Evolutionary conservation across 768 basidiomycete genomes (phyloP).

Genomic region (Phylloporus arenicola): DNA sequence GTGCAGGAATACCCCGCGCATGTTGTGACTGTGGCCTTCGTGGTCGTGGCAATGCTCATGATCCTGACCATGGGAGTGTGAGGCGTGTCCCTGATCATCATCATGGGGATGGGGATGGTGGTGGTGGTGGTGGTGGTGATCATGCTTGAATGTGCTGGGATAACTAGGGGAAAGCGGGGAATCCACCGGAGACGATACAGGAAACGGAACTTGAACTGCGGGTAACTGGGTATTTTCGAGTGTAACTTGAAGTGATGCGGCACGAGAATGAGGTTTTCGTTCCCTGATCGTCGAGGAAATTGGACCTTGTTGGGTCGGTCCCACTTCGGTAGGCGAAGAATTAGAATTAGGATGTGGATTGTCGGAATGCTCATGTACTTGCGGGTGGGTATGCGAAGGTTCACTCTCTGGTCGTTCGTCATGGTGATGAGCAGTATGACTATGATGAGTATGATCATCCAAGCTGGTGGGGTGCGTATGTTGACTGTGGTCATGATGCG

Average conservation of each 20-base stretch:
- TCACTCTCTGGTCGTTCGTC: slow-evolving; percentile 22
- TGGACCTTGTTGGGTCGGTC: slow-evolving; percentile 4
- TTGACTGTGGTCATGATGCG: slow-evolving; percentile 18
- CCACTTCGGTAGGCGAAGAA: slow-evolving; percentile 8
- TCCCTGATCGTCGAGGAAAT: slow-evolving; percentile 21
- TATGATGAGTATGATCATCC: slow-evolving; percentile 12
- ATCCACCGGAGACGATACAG: slow-evolving; percentile 23
- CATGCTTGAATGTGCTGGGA: slow-evolving; percentile 43
- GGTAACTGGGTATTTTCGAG: slow-evolving; percentile 18
- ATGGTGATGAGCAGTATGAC: slow-evolving; percentile 18
- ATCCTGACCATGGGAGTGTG: slow-evolving; percentile 48
- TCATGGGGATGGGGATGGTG: neutral
- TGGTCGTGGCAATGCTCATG: slow-evolving; percentile 36
- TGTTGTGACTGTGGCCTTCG: slow-evolving; percentile 94
- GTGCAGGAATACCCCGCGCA: slow-evolving; percentile 97
- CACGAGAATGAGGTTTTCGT: slow-evolving; percentile 35
- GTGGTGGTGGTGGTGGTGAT: slow-evolving; percentile 36
- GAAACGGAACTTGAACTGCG: slow-evolving; percentile 23
- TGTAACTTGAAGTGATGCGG: slow-evolving; percentile 37
- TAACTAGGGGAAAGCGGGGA: slow-evolving; percentile 68
- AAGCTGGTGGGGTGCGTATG: slow-evolving; percentile 18
- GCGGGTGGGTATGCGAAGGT: slow-evolving; percentile 21
- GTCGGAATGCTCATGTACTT: slow-evolving; percentile 28
- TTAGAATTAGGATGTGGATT: slow-evolving; percentile 12
- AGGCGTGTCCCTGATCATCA: slow-evolving; percentile 37